Percentiles rank a stretch among this genome's conserved stretches.
Conservation (phyloP, 148 eudicot genomes). For the Rhododendron kiyosumense region DNA sequence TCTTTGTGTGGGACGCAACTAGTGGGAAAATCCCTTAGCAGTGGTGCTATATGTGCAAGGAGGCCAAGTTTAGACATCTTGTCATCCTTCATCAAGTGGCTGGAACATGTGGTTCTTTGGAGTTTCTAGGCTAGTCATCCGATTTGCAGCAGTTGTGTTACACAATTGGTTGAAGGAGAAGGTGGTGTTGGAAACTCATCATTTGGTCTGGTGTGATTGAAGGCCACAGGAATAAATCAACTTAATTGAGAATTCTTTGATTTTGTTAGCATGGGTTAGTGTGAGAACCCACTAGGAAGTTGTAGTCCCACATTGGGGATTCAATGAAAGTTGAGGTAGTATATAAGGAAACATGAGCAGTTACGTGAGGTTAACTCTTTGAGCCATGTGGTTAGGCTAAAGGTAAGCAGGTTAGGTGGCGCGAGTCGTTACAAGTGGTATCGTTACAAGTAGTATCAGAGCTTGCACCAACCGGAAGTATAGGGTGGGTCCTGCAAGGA, state of each 20-base stretch:
- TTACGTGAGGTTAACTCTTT: too few species aligned
- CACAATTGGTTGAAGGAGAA: neutral
- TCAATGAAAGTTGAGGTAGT: too few species aligned
- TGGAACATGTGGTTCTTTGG: neutral
- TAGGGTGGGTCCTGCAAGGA: too few species aligned
- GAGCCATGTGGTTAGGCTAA: too few species aligned
- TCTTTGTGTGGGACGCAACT: neutral
- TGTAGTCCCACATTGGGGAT: too few species aligned
- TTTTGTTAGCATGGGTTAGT: neutral
- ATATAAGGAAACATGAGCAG: too few species aligned
- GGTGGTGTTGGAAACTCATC: neutral
- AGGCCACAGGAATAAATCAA: neutral
- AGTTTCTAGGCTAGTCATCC: neutral
- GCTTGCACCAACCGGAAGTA: too few species aligned
- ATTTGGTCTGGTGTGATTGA: neutral
- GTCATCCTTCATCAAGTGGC: neutral
- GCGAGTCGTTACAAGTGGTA: too few species aligned
- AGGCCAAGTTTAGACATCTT: neutral
- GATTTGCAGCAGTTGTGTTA: neutral
- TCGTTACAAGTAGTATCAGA: too few species aligned
- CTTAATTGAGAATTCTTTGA: neutral
- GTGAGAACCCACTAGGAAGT: too few species aligned
- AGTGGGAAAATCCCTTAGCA: neutral
- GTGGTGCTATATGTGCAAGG: neutral
- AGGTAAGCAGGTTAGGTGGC: too few species aligned